Evolutionary conservation across 768 basidiomycete species (phyloP).

Genomic region (Pleurotus sapidus): DNA sequence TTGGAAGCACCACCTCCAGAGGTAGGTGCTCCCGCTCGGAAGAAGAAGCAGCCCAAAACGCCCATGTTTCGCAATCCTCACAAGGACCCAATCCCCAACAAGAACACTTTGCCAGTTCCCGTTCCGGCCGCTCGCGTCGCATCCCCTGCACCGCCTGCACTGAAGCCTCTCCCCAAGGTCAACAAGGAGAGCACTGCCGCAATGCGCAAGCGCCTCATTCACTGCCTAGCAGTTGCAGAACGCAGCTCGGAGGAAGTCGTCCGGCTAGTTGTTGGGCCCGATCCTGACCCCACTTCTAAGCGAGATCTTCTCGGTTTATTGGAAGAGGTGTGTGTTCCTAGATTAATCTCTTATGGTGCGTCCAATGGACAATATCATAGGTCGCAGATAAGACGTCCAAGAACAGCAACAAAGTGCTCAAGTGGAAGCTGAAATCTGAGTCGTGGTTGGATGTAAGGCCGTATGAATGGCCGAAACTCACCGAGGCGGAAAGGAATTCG

Average conservation of each 20-base stretch:
- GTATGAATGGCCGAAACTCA: constrained; percentile 53
- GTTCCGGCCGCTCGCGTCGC: constrained; percentile 22
- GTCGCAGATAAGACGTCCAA: constrained; percentile 45
- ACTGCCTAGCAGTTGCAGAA: constrained; percentile 45
- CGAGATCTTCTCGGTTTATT: constrained; percentile 46
- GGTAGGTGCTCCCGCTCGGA: constrained; percentile 21
- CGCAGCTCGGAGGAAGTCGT: constrained; percentile 50
- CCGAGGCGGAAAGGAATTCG: constrained; percentile 41
- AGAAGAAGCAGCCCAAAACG: constrained; percentile 32
- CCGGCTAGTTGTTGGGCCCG: constrained; percentile 42
- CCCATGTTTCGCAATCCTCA: constrained; percentile 37
- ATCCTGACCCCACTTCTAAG: constrained; percentile 28
- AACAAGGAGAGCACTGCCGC: constrained; percentile 16
- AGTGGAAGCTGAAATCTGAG: constrained; percentile 52
- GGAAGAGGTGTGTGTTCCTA: constrained; percentile 39
- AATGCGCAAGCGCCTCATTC: constrained; percentile 47
- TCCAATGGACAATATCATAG: constrained; percentile 25
- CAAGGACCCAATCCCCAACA: constrained; percentile 24
- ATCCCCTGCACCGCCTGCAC: constrained; percentile 22
- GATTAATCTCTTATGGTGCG: neutral
- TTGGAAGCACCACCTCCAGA: constrained; percentile 40
- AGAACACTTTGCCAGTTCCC: constrained; percentile 22
- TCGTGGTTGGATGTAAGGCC: constrained; percentile 73
- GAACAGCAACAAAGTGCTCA: constrained; percentile 32
- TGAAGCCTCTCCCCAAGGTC: constrained; percentile 10